Conservation (phyloP, 345 rosid genomes). For the Punica granatum region DNA sequence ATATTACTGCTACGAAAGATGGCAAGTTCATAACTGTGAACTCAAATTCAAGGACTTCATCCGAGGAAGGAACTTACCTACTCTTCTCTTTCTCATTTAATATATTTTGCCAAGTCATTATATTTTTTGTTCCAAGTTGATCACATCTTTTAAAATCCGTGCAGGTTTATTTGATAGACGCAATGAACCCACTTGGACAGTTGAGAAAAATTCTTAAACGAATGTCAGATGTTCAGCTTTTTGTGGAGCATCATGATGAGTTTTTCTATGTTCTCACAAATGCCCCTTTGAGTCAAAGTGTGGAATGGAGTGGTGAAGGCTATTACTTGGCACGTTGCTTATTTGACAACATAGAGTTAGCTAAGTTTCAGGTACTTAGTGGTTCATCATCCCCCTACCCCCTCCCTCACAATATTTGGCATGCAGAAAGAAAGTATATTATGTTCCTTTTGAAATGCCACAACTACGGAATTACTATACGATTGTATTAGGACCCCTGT, state of each 20-base stretch:
- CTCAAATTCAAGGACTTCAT: slow-evolving; percentile 92
- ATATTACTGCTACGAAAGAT: slow-evolving; percentile 86
- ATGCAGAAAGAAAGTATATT: too few relatives aligned
- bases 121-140: background rate
- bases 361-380: slow-evolving; percentile 53
- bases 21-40: slow-evolving; percentile 91
- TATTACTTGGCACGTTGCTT: slow-evolving; percentile 54
- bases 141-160: background rate
- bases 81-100: slow-evolving; percentile 17
- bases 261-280: slow-evolving; percentile 69
- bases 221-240: slow-evolving; percentile 55
- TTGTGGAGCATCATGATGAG: slow-evolving; percentile 75
- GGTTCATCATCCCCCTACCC: background rate
- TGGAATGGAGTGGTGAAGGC: slow-evolving; percentile 32
- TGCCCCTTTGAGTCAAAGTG: slow-evolving; percentile 37
- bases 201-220: slow-evolving; percentile 50
- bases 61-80: slow-evolving; percentile 72
- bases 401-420: background rate
- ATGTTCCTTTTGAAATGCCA: background rate
- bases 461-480: background rate
- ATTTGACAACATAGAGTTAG: slow-evolving; percentile 35
- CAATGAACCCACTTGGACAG: slow-evolving; percentile 39
- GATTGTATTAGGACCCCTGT: background rate
- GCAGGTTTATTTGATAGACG: slow-evolving; percentile 73
- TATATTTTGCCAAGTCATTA: background rate